Evolutionary conservation across 768 basidiomycete genomes (phyloP), one percentile per base, ranked within the genome.

Genomic region (Glaciozyma antarctica): DNA sequence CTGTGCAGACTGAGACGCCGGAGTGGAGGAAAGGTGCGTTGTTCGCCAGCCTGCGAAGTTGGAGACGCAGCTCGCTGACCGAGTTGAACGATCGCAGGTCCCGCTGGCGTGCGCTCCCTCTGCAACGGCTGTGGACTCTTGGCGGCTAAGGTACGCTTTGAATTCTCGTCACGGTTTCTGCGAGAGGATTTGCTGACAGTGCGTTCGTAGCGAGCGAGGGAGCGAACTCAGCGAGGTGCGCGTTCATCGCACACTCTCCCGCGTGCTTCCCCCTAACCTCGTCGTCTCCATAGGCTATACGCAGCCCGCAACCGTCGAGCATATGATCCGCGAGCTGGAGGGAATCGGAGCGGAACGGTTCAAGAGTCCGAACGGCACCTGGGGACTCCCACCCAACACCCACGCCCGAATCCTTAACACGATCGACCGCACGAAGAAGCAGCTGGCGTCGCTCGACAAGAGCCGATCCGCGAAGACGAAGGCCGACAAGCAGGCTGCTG

Each of bases 61-160:
- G 24, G 9, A 44, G 32, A 13, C 60, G 45, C 28, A n/a, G 53
- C 15, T 45, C 28, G 10, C 26, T n/a, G 26, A 49, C 8, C 22
- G 21, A 19, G 22, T 17, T 6, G 6, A 49, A n/a, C 38, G 5
- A 28, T 45, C 9, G 24, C 32, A 55, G 63, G 68, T 1, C 68
- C 68, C 0, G 68, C 65, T 1, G 68, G 68, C 1, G 41, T 21
- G 1, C 54, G 68, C 26, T 49, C 52, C 1, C 65, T 69, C 8
- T 69, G 68, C 64, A 69, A 69, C 30, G 60, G 54, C 0, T 65
- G 64, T 38, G 68, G 68, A 0, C 26, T 69, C 26, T 12, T 48
- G 17, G 62, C 59, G 0, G 68, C 68, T 1, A 63, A 58, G 28
- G 9, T n/a, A 7, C 38, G 38, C 38, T 6, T n/a, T n/a, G n/a